Conservation (phyloP, 192 early-diverging fungal genomes). For the Rhizophagus prolifer region DNA sequence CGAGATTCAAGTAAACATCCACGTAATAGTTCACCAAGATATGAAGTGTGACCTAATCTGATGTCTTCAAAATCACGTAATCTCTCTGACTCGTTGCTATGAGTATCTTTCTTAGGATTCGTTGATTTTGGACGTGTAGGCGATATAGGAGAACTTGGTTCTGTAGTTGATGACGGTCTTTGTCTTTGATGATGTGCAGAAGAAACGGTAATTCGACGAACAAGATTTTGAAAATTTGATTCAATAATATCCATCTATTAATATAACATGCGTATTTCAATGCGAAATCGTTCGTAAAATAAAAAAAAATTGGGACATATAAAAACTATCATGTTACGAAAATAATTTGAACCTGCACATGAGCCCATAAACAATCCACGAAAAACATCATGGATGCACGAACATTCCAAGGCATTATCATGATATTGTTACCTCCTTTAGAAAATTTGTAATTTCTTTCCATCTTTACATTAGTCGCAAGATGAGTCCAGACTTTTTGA, state of each 20-base stretch:
- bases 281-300: background rate
- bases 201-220: conserved; percentile 31
- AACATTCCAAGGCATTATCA: conserved; percentile 36
- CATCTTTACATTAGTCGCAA: conserved; percentile 44
- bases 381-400: conserved; percentile 67
- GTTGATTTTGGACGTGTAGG: too few species aligned
- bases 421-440: background rate
- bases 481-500: conserved; percentile 40
- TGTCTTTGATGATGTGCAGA: conserved; percentile 13
- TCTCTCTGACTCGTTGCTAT: background rate
- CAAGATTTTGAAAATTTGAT: conserved; percentile 35
- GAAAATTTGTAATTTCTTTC: conserved; percentile 18
- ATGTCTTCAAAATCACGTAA: conserved; percentile 44
- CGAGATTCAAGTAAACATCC: conserved; percentile 40
- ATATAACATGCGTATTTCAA: background rate
- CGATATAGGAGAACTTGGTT: background rate
- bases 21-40: conserved; percentile 33
- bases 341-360: conserved; percentile 60
- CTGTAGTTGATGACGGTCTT: background rate
- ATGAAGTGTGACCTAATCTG: conserved; percentile 36
- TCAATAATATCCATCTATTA: conserved; percentile 45
- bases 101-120: background rate
- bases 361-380: conserved; percentile 67
- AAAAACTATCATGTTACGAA: background rate
- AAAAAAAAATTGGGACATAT: background rate